Conservation (phyloP, 2,329 filamentous ascomycete genomes). For the Teratosphaeria gauchensis region DNA sequence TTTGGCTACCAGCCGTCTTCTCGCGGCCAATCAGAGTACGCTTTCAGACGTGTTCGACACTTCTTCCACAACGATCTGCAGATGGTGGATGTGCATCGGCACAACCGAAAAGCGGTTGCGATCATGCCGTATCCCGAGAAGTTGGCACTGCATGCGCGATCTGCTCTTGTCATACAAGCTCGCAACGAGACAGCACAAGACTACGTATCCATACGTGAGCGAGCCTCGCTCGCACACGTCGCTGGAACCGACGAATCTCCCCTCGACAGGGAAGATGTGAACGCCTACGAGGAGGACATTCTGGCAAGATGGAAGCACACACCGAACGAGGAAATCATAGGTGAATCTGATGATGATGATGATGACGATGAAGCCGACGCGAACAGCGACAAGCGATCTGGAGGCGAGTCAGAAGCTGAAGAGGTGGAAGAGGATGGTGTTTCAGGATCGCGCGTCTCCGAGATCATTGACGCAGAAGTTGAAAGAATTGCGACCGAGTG, state of each 20-base stretch:
- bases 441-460: constrained; percentile 38
- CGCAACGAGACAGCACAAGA: constrained; percentile 2
- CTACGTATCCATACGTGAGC: constrained; percentile 19
- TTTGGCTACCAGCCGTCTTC: constrained; percentile 10
- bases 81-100: constrained; percentile 9
- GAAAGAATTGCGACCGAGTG: constrained; percentile 44
- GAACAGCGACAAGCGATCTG: constrained; percentile 14
- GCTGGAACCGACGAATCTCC: background rate
- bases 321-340: background rate
- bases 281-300: background rate
- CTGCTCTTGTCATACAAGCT: constrained; percentile 23
- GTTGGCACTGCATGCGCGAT: constrained; percentile 13
- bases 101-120: constrained; percentile 16
- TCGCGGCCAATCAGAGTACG: constrained; percentile 17
- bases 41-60: constrained; percentile 19
- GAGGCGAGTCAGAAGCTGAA: constrained; percentile 33
- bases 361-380: background rate
- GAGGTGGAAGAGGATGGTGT: constrained; percentile 38
- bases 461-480: constrained; percentile 47
- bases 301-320: background rate
- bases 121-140: constrained; percentile 23
- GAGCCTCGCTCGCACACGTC: constrained; percentile 10
- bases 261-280: background rate
- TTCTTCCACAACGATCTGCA: constrained; percentile 15
- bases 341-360: constrained; percentile 22